phyloP scores from a whole-genome alignment of 1,284 basidiomycete species.

The Golubevia pallescens region DNA sequence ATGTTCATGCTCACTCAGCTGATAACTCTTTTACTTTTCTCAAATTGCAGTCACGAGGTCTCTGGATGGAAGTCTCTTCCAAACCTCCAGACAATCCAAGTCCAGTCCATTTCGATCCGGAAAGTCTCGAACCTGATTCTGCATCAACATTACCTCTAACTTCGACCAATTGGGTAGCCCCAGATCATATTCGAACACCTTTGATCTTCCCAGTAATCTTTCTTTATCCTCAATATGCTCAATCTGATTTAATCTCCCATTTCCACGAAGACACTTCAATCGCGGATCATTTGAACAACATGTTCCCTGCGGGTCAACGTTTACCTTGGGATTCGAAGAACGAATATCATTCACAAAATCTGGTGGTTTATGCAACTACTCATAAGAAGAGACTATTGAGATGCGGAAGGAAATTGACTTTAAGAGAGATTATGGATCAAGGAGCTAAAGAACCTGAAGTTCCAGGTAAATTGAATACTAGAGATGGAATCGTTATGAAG shows the following conservation, averaged over 20 bases:
- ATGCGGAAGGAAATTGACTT: conserved; percentile 83
- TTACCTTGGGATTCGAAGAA: conserved; percentile 78
- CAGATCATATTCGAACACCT: conserved; percentile 67
- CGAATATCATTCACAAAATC: conserved; percentile 75
- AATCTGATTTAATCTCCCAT: conserved; percentile 83
- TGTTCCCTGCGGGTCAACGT: conserved; percentile 76
- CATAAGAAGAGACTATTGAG: conserved; percentile 78
- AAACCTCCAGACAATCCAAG: conserved; percentile 70
- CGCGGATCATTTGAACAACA: conserved; percentile 76
- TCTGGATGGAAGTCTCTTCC: conserved; percentile 42
- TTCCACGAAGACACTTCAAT: conserved; percentile 88
- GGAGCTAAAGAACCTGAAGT: conserved; percentile 68
- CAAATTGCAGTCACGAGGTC: conserved; percentile 29
- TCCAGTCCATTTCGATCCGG: conserved; percentile 68
- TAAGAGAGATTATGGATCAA: conserved; percentile 74
- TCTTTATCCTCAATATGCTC: conserved; percentile 86
- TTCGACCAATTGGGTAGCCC: conserved; percentile 32
- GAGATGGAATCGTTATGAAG: conserved; percentile 82
- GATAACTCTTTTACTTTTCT: conserved; percentile 46
- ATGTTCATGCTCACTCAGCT: conserved; percentile 67
- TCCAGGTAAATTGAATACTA: conserved; percentile 68
- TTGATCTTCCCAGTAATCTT: conserved; percentile 87
- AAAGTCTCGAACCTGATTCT: conserved; percentile 45
- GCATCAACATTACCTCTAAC: conserved; percentile 33
- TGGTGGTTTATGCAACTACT: conserved; percentile 86